Conservation (phyloP, 2,329 filamentous ascomycete species). For the Hortaea werneckii region DNA sequence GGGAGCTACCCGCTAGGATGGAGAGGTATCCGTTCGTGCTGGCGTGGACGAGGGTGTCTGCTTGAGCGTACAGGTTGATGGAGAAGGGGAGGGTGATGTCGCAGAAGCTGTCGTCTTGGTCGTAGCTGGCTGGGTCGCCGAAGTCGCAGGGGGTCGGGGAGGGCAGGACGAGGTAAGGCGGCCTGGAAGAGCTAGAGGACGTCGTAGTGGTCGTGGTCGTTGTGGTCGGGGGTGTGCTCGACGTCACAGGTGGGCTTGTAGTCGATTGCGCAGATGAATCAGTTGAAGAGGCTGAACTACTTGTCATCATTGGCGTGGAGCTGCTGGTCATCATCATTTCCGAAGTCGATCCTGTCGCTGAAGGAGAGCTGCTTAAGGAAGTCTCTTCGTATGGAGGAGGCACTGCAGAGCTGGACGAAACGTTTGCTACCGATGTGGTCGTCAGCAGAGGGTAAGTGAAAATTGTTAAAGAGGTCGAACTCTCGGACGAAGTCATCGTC, state of each 20-base stretch:
- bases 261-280: conserved; percentile 5
- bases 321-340: conserved; percentile 3
- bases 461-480: background rate
- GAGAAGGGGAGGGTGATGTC: conserved; percentile 21
- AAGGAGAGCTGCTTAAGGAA: background rate
- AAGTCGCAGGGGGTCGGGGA: conserved; percentile 23
- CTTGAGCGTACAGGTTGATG: conserved; percentile 16
- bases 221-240: conserved; percentile 2
- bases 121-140: conserved; percentile 16
- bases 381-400: background rate
- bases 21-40: conserved; percentile 24
- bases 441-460: background rate
- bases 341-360: conserved; percentile 2
- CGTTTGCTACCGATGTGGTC: background rate
- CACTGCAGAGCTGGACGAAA: background rate
- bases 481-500: too few relatives aligned
- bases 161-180: conserved; percentile 16
- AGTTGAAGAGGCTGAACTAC: background rate
- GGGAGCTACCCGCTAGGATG: conserved; percentile 15
- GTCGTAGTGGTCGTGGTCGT: conserved; percentile 4
- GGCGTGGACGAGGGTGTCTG: conserved; percentile 14
- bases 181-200: conserved; percentile 5
- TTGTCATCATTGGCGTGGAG: conserved; percentile 3
- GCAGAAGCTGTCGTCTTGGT: conserved; percentile 26
- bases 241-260: conserved; percentile 4